Percentiles rank a stretch among this genome's conserved stretches.
These are phyloP conservation scores for Gentiana dahurica DNA, from an alignment of 257 asterid genomes.

Conservation along the genomic window DNA sequence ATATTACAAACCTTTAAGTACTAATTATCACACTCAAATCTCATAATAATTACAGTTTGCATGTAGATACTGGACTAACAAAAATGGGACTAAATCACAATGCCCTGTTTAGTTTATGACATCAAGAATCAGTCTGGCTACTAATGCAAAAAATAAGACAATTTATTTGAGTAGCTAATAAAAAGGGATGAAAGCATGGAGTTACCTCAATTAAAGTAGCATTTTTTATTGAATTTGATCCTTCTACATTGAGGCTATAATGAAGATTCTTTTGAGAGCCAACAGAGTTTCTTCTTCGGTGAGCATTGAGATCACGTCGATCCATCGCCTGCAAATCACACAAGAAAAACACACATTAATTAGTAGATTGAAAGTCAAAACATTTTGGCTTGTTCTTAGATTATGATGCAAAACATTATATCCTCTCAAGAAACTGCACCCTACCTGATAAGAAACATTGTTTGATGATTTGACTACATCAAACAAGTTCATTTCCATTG, in stretches of 20 bases:
- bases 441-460: conserved; percentile 58
- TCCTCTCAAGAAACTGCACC: conserved; percentile 16
- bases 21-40: no score
- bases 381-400: neutral
- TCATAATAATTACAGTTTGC: no score
- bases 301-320: conserved; percentile 33
- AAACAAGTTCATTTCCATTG: conserved; percentile 39
- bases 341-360: conserved; percentile 5
- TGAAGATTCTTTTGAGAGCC: conserved; percentile 55
- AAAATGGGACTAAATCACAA: no score
- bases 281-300: conserved; percentile 58
- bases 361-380: conserved; percentile 9
- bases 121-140: no score
- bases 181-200: neutral
- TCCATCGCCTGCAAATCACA: conserved; percentile 56
- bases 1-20: neutral
- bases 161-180: neutral
- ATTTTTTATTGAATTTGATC: conserved; percentile 30
- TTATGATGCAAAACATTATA: neutral
- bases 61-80: no score
- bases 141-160: no score
- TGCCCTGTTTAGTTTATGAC: no score
- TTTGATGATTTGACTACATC: conserved; percentile 34
- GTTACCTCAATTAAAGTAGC: conserved; percentile 56
- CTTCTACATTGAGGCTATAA: conserved; percentile 28